A percentile compares a stretch with the other conserved stretches of the same genome.
These are phyloP conservation scores for Lactarius sp. DNA, from an alignment of 768 basidiomycete genomes.

Conservation along the genomic window DNA sequence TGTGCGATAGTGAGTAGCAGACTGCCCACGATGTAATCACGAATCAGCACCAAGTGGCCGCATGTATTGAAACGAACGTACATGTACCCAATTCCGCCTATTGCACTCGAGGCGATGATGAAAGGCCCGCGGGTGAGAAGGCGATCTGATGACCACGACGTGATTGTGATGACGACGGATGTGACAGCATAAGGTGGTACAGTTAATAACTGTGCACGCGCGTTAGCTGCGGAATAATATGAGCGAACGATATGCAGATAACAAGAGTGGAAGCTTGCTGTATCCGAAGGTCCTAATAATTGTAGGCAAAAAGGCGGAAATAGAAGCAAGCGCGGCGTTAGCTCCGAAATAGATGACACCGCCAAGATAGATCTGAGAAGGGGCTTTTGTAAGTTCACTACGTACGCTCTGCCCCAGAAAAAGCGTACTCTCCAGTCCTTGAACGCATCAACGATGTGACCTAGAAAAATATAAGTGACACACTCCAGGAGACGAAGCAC, in stretches of 20 bases:
- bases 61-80: constrained; percentile 31
- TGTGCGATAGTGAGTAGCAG: constrained; percentile 50
- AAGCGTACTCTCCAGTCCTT: constrained; percentile 62
- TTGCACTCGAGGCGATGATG: constrained; percentile 40
- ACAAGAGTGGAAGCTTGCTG: constrained; percentile 40
- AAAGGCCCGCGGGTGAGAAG: constrained; percentile 55
- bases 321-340: constrained; percentile 72
- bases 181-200: constrained; percentile 79
- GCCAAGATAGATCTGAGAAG: constrained; percentile 49
- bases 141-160: constrained; percentile 61
- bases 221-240: constrained; percentile 43
- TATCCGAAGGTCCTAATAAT: constrained; percentile 71
- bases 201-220: constrained; percentile 65
- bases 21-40: constrained; percentile 30
- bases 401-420: background rate
- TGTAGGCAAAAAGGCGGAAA: constrained; percentile 79
- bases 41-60: background rate
- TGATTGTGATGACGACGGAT: constrained; percentile 53
- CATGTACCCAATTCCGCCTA: constrained; percentile 62
- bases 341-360: constrained; percentile 77
- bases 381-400: background rate
- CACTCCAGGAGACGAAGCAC: background rate
- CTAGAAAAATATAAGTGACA: constrained; percentile 33
- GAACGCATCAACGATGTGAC: constrained; percentile 58
- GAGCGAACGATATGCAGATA: constrained; percentile 1